These are phyloP conservation scores for Herpotrichia juniperi DNA, from an alignment of 2,329 filamentous ascomycete species.

Conservation along the genomic window DNA sequence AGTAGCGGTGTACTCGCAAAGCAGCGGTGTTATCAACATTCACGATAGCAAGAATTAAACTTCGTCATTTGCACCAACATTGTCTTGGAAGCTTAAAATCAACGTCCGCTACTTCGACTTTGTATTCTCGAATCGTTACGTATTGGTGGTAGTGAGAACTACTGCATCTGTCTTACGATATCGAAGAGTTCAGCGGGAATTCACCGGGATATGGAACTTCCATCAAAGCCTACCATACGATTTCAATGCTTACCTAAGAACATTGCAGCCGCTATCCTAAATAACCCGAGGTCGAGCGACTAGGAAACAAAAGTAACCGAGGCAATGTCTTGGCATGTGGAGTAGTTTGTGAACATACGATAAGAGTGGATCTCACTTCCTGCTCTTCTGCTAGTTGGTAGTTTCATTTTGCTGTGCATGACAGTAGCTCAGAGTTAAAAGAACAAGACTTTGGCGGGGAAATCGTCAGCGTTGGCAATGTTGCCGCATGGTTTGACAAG, in stretches of 20 bases:
- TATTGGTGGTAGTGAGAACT: conserved; percentile 30
- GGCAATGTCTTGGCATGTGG: conserved; percentile 19
- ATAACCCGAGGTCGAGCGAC: conserved; percentile 12
- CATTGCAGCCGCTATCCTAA: conserved; percentile 17
- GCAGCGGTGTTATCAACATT: conserved; percentile 7
- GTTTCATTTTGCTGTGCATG: conserved; percentile 15
- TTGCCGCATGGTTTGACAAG: conserved; percentile 24
- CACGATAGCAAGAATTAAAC: conserved; percentile 6
- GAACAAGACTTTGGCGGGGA: conserved; percentile 15
- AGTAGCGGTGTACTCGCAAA: conserved; percentile 8
- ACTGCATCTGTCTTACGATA: conserved; percentile 20
- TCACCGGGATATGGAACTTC: conserved; percentile 15
- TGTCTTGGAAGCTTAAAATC: neutral
- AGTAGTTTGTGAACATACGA: conserved; percentile 17
- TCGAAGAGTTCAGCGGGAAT: too few species aligned
- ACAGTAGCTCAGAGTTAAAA: conserved; percentile 15
- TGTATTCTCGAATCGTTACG: conserved; percentile 19
- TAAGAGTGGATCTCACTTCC: conserved; percentile 25
- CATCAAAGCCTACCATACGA: conserved; percentile 17
- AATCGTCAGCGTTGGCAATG: conserved; percentile 23
- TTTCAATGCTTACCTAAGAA: conserved; percentile 9
- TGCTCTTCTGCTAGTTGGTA: conserved; percentile 10
- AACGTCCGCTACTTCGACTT: conserved; percentile 12
- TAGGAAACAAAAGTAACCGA: conserved; percentile 8
- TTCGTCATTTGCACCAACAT: neutral